These are phyloP conservation scores for Byssochlamys sp. DNA, from an alignment of 2,329 filamentous ascomycete species.

Conservation along the genomic window DNA sequence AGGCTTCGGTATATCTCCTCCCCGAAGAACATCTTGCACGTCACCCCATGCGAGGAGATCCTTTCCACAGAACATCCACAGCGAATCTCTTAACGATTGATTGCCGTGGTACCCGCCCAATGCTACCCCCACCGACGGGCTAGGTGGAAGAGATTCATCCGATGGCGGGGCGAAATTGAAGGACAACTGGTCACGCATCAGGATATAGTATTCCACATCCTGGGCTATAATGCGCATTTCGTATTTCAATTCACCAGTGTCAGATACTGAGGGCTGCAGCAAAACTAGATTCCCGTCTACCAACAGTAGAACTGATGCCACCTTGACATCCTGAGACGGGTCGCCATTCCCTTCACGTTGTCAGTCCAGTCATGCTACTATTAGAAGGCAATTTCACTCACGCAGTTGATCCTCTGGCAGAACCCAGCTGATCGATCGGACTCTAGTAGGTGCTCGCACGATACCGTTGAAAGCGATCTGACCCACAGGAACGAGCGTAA, in stretches of 20 bases:
- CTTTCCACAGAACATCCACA: constrained; percentile 88
- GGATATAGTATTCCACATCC: constrained; percentile 87
- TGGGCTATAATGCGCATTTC: constrained; percentile 96
- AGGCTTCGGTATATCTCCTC: constrained; percentile 62
- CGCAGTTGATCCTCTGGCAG: constrained; percentile 79
- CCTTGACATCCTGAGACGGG: constrained; percentile 86
- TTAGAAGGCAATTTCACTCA: constrained; percentile 26
- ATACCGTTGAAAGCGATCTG: constrained; percentile 97
- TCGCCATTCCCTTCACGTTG: constrained; percentile 60
- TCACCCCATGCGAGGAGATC: constrained; percentile 83
- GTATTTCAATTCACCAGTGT: constrained; percentile 80
- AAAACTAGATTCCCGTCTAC: constrained; percentile 94
- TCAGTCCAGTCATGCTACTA: constrained; percentile 7
- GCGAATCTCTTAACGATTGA: constrained; percentile 65
- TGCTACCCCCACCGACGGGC: constrained; percentile 39
- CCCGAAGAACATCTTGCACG: constrained; percentile 69
- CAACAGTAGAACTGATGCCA: constrained; percentile 88
- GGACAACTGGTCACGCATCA: constrained; percentile 72
- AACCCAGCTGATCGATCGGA: constrained; percentile 90
- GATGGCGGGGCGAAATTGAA: constrained; percentile 38
- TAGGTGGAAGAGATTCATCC: constrained; percentile 41
- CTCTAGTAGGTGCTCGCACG: constrained; percentile 81
- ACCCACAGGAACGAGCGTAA: constrained; percentile 82
- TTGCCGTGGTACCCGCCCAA: constrained; percentile 37
- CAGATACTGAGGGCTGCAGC: constrained; percentile 74